Conservation (phyloP, 1,284 basidiomycete genomes). For the Athelia psychrophila region DNA sequence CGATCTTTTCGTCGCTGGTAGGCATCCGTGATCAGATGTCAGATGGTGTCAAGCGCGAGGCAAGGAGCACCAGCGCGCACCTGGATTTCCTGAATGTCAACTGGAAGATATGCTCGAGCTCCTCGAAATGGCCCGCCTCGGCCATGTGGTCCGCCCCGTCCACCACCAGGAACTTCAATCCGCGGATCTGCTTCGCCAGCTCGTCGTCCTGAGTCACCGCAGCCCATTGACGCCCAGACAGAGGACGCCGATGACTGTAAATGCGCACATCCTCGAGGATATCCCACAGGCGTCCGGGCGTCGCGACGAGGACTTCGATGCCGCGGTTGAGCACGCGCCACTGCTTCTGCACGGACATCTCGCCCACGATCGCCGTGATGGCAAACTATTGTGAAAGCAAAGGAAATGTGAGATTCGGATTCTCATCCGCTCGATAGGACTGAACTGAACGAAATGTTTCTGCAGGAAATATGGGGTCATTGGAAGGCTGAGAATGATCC, state of each 20-base stretch:
- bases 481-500: no score
- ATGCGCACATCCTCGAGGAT: constrained; percentile 75
- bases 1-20: constrained; percentile 32
- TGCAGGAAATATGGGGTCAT: no score
- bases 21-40: background rate
- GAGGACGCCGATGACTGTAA: no score
- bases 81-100: constrained; percentile 71
- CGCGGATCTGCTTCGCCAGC: constrained; percentile 64
- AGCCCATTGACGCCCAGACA: constrained; percentile 1
- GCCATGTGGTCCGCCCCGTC: constrained; percentile 99
- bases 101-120: constrained; percentile 90
- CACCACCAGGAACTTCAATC: constrained; percentile 84
- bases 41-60: background rate
- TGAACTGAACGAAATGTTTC: no score
- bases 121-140: constrained; percentile 94
- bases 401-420: no score
- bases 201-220: constrained; percentile 57
- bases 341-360: constrained; percentile 95
- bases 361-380: constrained; percentile 92
- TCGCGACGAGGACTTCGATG: constrained; percentile 90
- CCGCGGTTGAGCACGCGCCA: constrained; percentile 82
- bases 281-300: constrained; percentile 97
- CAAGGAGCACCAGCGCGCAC: constrained; percentile 46
- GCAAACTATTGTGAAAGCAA: no score
- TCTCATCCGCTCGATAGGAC: no score